These are phyloP conservation scores for Peronospora destructor DNA, from an alignment of 352 stramenopile genomes.

Conservation along the genomic window DNA sequence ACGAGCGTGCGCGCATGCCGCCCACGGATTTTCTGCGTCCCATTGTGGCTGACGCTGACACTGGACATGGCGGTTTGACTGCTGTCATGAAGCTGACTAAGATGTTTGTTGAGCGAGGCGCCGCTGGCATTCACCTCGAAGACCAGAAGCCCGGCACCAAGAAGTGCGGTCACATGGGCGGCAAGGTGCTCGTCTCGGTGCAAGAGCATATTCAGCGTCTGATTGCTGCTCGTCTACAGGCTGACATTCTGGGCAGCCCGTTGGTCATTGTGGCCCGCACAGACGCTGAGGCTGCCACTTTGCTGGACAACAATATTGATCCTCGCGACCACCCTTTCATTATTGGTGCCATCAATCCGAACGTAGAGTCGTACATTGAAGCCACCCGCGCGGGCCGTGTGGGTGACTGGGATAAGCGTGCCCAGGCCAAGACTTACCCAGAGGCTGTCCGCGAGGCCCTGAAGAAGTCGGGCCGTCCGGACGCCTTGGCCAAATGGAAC, in stretches of 20 bases:
- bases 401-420: constrained; percentile 87
- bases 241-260: constrained; percentile 92
- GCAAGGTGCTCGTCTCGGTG: constrained; percentile 95
- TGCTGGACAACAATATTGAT: constrained; percentile 98
- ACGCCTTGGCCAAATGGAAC: constrained; percentile 84
- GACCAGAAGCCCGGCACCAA: constrained; percentile 98
- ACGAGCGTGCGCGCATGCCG: constrained; percentile 67
- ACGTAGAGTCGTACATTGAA: constrained; percentile 83
- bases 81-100: constrained; percentile 98
- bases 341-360: constrained; percentile 89
- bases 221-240: constrained; percentile 92
- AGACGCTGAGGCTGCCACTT: constrained; percentile 94
- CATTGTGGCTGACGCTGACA: constrained; percentile 97
- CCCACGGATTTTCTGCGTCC: constrained; percentile 94
- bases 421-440: constrained; percentile 93
- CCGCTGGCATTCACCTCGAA: constrained; percentile 97
- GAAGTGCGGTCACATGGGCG: constrained; percentile 99
- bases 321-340: constrained; percentile 96
- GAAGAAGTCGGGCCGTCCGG: constrained; percentile 46
- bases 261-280: constrained; percentile 95
- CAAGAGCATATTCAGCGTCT: constrained; percentile 96
- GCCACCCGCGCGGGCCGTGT: constrained; percentile 61
- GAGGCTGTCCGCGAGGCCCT: constrained; percentile 88
- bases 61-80: constrained; percentile 92
- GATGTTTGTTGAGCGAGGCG: constrained; percentile 96